Evolutionary conservation across 2,329 filamentous ascomycete genomes (phyloP), one percentile per base, ranked within the genome.

Genomic region (Monilinia laxa): DNA sequence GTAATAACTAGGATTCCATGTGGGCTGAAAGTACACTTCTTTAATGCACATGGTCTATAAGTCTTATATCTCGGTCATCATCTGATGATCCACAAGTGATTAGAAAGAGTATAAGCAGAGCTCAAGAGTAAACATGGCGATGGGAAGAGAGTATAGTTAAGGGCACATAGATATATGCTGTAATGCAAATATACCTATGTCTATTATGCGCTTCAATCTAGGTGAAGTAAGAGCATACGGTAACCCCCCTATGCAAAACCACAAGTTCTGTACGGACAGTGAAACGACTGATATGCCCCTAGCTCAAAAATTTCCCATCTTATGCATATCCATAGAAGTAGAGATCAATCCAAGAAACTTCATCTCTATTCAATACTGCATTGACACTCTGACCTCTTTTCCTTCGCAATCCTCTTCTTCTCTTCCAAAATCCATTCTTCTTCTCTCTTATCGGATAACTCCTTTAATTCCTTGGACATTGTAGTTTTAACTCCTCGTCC

Each of bases 401-500:
- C n/a, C 10, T 38, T 51, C 0, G n/a, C 35, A 31, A 63, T 56
- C 51, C 35, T 54, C 18, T 63, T 45, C n/a, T 45, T 63, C 23
- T 56, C 52, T 28, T 35, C 35, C 35, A 54, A 12, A 54, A 45
- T 35, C 51, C 38, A 42, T 47, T 64, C 23, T 31, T 56, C 38
- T 40, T 56, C 62, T 25, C 42, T 60, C 9, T 51, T 59, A 59
- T 49, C 28, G 1, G 31, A 2, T 10, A 65, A 49, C 54, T 49
- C 45, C 35, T 20, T 47, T 0, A 58, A 59, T 20, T 45, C 54
- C 63, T 40, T 59, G 18, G 20, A 20, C 63, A 47, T 65, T 18
- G 14, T 25, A n/a, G 58, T 60, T 25, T 65, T 49, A 12, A 65
- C 45, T 5, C 53, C 63, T 11, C 63, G 28, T 31, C 63, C 63